Evolutionary conservation across 2,329 filamentous ascomycete species (phyloP).

Genomic region (Xylariaceae sp.): DNA sequence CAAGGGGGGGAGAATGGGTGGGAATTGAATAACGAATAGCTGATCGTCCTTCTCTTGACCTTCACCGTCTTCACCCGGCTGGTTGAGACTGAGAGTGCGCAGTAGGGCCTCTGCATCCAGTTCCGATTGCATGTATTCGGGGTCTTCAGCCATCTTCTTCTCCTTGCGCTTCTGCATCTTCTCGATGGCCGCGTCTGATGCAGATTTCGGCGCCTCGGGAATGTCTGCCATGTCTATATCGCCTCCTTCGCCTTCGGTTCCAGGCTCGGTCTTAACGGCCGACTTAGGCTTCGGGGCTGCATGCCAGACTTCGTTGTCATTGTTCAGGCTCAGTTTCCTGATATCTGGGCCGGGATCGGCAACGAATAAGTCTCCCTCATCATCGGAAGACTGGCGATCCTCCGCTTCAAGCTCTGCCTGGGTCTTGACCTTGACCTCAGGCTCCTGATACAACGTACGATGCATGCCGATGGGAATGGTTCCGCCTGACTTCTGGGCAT

Average conservation of each 20-base stretch:
- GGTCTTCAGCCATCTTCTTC: constrained; percentile 30
- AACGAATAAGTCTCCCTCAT: constrained; percentile 45
- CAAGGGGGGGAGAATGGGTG: constrained; percentile 56
- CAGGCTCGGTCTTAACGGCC: constrained; percentile 43
- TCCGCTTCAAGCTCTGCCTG: constrained; percentile 54
- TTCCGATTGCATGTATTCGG: constrained; percentile 25
- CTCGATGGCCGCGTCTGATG: constrained; percentile 32
- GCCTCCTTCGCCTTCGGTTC: constrained; percentile 33
- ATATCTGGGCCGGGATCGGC: constrained; percentile 33
- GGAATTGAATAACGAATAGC: constrained; percentile 61
- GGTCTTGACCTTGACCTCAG: constrained; percentile 49
- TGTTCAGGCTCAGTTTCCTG: constrained; percentile 26
- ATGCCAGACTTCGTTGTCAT: constrained; percentile 41
- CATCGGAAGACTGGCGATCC: constrained; percentile 40
- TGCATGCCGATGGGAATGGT: constrained; percentile 52
- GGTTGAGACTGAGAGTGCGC: constrained; percentile 30
- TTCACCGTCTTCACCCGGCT: constrained; percentile 21
- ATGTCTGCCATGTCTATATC: constrained; percentile 41
- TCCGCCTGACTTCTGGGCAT: constrained; percentile 28
- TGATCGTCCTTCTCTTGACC: constrained; percentile 43
- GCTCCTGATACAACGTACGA: constrained; percentile 49
- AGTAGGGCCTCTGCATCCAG: constrained; percentile 32
- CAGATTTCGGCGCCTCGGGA: constrained; percentile 33
- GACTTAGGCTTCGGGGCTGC: constrained; percentile 34
- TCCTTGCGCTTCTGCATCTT: constrained; percentile 27